A percentile compares a stretch with the other conserved stretches of the same genome.
These are phyloP conservation scores for Sporisorium scitamineum DNA, from an alignment of 1,284 basidiomycete genomes.

Conservation along the genomic window DNA sequence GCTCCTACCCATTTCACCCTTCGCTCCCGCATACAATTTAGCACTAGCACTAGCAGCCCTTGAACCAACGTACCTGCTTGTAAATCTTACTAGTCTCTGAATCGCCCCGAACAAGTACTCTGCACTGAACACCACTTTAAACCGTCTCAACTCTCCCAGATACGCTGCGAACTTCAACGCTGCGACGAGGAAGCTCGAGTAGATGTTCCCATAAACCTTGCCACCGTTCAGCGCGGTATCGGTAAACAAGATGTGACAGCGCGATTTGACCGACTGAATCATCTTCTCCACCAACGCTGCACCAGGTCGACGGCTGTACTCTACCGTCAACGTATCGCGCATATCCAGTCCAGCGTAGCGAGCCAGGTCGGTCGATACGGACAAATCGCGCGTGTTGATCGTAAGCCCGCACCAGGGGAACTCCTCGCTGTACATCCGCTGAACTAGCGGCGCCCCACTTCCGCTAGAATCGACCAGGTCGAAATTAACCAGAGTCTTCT, in stretches of 20 bases:
- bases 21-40: constrained; percentile 6
- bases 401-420: constrained; percentile 68
- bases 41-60: constrained; percentile 22
- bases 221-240: constrained; percentile 80
- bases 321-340: constrained; percentile 68
- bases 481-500: constrained; percentile 88
- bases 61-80: constrained; percentile 30
- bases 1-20: neutral
- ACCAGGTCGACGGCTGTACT: constrained; percentile 59
- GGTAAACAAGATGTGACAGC: constrained; percentile 78
- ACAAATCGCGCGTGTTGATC: constrained; percentile 51
- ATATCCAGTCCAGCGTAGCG: constrained; percentile 58
- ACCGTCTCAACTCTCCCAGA: constrained; percentile 75
- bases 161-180: constrained; percentile 91
- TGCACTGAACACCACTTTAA: constrained; percentile 19
- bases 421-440: constrained; percentile 52
- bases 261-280: constrained; percentile 53
- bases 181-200: constrained; percentile 84
- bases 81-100: constrained; percentile 32
- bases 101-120: constrained; percentile 29
- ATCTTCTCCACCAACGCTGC: constrained; percentile 61
- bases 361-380: constrained; percentile 56
- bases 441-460: constrained; percentile 53
- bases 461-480: constrained; percentile 85
- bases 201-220: constrained; percentile 81